phyloP scores from a whole-genome alignment of 495 filamentous ascomycete genomes.

The Pyrenula massariospora region DNA sequence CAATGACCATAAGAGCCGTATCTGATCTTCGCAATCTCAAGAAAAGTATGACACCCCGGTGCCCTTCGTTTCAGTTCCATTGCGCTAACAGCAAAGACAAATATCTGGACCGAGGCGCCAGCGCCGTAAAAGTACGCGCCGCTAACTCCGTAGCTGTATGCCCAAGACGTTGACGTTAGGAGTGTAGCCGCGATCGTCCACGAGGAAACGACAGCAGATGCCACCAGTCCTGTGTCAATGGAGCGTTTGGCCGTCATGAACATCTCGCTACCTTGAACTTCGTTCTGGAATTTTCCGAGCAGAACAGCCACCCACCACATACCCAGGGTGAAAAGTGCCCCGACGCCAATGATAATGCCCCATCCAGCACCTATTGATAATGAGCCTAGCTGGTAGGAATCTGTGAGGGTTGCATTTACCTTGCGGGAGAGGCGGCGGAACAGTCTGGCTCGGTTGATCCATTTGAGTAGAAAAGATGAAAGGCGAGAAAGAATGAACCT shows the following conservation, averaged over 20 bases:
- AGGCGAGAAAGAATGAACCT: not conserved
- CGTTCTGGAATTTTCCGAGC: constrained; percentile 62
- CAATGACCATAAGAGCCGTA: constrained; percentile 18
- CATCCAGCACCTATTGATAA: not conserved
- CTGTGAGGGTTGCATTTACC: not conserved
- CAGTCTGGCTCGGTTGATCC: not conserved
- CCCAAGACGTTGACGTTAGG: constrained; percentile 19
- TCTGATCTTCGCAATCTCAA: constrained; percentile 26
- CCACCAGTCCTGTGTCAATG: constrained; percentile 23
- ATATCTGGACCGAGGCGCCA: constrained; percentile 31
- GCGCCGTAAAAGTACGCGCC: constrained; percentile 33
- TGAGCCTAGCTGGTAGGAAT: not conserved
- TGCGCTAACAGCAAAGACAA: constrained; percentile 33
- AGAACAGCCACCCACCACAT: not conserved
- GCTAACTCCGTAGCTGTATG: constrained; percentile 22
- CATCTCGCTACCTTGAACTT: constrained; percentile 82
- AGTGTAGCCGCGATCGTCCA: constrained; percentile 26
- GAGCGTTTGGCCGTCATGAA: constrained; percentile 30
- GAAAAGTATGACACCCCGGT: constrained; percentile 30
- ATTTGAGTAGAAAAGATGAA: not conserved
- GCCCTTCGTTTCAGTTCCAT: constrained; percentile 34
- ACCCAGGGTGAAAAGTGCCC: not conserved
- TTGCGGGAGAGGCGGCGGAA: not conserved
- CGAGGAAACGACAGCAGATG: constrained; percentile 27
- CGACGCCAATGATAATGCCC: not conserved